A percentile compares a stretch with the other conserved stretches of the same genome.
phyloP scores from a whole-genome alignment of 805 yeast species.

The Sugiyamaella lignohabitans region DNA sequence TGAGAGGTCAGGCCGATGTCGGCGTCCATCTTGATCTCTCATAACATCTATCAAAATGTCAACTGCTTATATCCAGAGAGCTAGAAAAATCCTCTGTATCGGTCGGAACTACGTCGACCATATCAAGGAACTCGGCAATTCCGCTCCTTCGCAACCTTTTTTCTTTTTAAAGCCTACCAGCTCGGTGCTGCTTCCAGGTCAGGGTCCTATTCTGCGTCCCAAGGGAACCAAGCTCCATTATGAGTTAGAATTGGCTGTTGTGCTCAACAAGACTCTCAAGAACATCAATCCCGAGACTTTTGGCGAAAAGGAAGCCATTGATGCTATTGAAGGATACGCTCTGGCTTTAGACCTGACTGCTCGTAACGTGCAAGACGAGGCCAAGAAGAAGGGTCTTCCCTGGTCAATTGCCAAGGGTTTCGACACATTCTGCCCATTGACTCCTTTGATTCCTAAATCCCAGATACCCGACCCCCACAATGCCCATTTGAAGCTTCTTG shows the following conservation, averaged over 20 bases:
- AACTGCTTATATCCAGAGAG: constrained; percentile 8
- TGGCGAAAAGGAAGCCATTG: constrained; percentile 60
- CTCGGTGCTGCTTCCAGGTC: constrained; percentile 55
- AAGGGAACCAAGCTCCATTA: constrained; percentile 76
- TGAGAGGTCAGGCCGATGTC: no score
- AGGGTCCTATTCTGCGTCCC: constrained; percentile 80
- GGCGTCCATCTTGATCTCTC: no score
- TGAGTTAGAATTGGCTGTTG: constrained; percentile 85
- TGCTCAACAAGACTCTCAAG: constrained; percentile 57
- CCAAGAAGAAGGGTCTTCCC: constrained; percentile 88
- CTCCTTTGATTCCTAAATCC: constrained; percentile 59
- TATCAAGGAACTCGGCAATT: constrained; percentile 79
- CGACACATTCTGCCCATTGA: constrained; percentile 91
- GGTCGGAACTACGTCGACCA: constrained; percentile 98
- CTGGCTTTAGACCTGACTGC: constrained; percentile 93
- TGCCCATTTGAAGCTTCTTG: constrained; percentile 52
- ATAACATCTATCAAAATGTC: neutral
- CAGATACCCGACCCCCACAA: constrained; percentile 68
- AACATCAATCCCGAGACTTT: constrained; percentile 54
- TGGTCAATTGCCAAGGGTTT: constrained; percentile 97
- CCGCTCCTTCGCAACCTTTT: constrained; percentile 79
- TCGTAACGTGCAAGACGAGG: constrained; percentile 90
- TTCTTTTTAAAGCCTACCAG: constrained; percentile 89
- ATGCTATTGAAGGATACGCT: constrained; percentile 79
- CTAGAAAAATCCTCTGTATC: constrained; percentile 73